phyloP scores from a whole-genome alignment of 202 grass and related monocot species.

The Digitaria exilis region DNA sequence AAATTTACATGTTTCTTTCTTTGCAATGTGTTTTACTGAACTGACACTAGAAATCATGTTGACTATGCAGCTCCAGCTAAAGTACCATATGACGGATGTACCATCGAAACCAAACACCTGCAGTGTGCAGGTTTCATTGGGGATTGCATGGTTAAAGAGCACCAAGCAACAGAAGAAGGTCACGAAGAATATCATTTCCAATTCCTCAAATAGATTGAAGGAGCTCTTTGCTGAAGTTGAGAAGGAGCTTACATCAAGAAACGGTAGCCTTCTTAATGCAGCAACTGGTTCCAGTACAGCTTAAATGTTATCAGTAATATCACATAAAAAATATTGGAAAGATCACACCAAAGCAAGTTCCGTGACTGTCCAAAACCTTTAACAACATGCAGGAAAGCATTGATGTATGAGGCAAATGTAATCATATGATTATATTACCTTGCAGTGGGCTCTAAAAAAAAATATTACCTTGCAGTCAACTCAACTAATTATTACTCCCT shows the following conservation, averaged over 20 bases:
- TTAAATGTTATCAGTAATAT: conserved; percentile 23
- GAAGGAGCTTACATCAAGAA: conserved; percentile 56
- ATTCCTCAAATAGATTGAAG: conserved; percentile 60
- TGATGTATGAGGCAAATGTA: background rate
- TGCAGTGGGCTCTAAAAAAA: too few relatives aligned
- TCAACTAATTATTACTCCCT: background rate
- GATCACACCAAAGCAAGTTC: background rate
- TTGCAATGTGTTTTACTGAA: background rate
- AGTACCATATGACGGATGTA: conserved; percentile 52
- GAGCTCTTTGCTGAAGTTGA: conserved; percentile 57
- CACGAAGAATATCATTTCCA: conserved; percentile 65
- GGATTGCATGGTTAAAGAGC: conserved; percentile 74
- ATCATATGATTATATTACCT: background rate
- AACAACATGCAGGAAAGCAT: background rate
- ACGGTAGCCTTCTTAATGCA: conserved; percentile 26
- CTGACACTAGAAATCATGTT: conserved; percentile 9
- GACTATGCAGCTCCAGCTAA: conserved; percentile 65
- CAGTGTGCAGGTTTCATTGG: conserved; percentile 52
- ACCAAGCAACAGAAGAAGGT: conserved; percentile 74
- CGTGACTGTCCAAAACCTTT: background rate
- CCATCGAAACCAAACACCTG: conserved; percentile 54
- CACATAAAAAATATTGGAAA: conserved; percentile 12
- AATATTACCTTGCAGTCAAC: background rate
- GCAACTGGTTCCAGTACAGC: background rate
- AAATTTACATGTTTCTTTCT: background rate